Conservation (phyloP, 1,284 basidiomycete species). For the Trametes hirsuta region DNA sequence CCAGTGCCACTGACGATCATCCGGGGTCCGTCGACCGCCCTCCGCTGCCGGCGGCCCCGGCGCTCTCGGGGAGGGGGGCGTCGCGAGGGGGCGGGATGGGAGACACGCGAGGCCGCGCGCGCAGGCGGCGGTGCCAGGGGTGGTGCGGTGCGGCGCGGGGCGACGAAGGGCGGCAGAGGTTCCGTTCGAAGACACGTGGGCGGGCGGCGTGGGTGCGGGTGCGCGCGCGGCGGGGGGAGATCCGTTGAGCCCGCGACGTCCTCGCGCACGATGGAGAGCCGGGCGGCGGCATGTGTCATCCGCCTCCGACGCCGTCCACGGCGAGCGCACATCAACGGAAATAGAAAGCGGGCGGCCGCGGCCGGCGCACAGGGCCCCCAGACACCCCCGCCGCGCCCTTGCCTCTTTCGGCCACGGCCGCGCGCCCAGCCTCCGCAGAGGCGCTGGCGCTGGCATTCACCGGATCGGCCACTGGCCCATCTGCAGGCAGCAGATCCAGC, state of each 20-base stretch:
- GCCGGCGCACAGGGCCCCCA: slow-evolving; percentile 13
- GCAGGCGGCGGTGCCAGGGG: slow-evolving; percentile 1
- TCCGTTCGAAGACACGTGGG: slow-evolving; percentile 32
- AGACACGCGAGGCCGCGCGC: not conserved
- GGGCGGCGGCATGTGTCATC: slow-evolving; percentile 22
- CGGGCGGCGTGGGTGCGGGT: slow-evolving; percentile 26
- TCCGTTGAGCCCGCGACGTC: slow-evolving; percentile 15
- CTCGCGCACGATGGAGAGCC: not conserved
- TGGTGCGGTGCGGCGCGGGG: not conserved
- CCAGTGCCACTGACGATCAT: too few species aligned
- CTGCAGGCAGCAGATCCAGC: too few species aligned
- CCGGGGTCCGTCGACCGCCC: too few species aligned
- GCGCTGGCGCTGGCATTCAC: not conserved
- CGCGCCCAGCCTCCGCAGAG: not conserved
- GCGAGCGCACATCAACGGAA: slow-evolving; percentile 26
- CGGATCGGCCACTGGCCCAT: too few species aligned
- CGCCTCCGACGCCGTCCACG: slow-evolving; percentile 7
- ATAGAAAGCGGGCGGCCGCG: slow-evolving; percentile 13
- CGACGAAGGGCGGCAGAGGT: slow-evolving; percentile 16
- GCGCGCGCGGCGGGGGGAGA: slow-evolving; percentile 17
- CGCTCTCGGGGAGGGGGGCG: not conserved
- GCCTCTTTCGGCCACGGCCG: slow-evolving; percentile 2
- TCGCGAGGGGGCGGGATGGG: not conserved
- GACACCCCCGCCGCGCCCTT: slow-evolving; percentile 8
- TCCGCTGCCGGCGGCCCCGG: too few species aligned